Base-by-base conservation (phyloP, 2,329 filamentous ascomycete genomes). In the Xylaria sp. region DNA sequence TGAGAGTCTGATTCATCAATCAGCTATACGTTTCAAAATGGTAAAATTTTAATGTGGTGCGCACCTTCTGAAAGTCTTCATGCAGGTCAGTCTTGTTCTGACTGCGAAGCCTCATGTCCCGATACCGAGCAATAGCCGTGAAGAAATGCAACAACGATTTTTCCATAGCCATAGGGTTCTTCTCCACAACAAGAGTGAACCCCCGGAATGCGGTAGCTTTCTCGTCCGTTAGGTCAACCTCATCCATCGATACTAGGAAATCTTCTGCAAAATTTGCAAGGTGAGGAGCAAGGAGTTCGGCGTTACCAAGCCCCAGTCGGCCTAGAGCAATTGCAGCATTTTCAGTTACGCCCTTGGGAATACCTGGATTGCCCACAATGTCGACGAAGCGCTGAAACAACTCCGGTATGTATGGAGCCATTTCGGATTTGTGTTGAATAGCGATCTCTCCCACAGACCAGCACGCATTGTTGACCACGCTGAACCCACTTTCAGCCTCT, bases 391-490 rank as follows among this genome's bases (percentile, higher is more conserved):
- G 89, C 68, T 90, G 86, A 65, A 97, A 89, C 17, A 99, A 83
- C 68, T 91, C 87, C 25, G 92, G 89, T 10, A 94, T 87, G 77
- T 91, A 97, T 0, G 90, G 91, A 1, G 85, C 85, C 88, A 97
- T 92, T 61, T 86, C 88, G 68, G 90, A 88, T 71, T 90, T 88
- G 77, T 92, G 86, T 68, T 93, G 90, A 79, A 97, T 89, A 17
- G 94, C 89, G 68, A 98, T 96, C 82, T 99, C 96, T 47, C 96
- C 96, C 27, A 90, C 90, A 6, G 94, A 96, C 96, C 96, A 99
- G 81, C 95, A 98, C 25, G 96, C 95, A 77, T 99, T 99, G 85
- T 98, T 99, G 66, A 98, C 90, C 33, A 98, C 94, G 67, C 94
- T 93, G 78, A 97, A 97, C 15, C 90, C 90, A 20, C 88, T 91